Conservation (phyloP, 768 basidiomycete species). For the Boletellus emodensis region DNA sequence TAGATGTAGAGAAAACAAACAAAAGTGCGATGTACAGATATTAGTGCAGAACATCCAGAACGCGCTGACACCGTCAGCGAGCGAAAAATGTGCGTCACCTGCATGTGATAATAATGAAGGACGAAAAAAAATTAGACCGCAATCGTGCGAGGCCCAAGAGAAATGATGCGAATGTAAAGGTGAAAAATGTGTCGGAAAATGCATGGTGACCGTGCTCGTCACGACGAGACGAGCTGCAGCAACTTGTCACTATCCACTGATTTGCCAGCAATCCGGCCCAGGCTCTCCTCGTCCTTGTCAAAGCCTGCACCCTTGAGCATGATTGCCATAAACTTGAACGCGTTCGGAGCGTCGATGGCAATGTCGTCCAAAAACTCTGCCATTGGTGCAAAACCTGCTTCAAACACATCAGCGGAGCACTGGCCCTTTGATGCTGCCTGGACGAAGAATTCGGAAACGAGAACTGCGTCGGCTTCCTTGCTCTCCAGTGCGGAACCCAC, state of each 20-base stretch:
- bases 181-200: slow-evolving; percentile 7
- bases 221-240: slow-evolving; percentile 51
- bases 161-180: slow-evolving; percentile 11
- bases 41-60: slow-evolving; percentile 29
- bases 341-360: slow-evolving; percentile 86
- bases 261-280: slow-evolving; percentile 55
- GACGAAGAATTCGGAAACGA: slow-evolving; percentile 74
- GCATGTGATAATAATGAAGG: slow-evolving; percentile 5
- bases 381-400: slow-evolving; percentile 66
- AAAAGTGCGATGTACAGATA: slow-evolving; percentile 26
- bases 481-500: slow-evolving; percentile 71
- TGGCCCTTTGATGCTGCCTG: slow-evolving; percentile 57
- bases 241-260: slow-evolving; percentile 58
- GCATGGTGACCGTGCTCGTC: slow-evolving; percentile 11
- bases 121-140: slow-evolving; percentile 2
- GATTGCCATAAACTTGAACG: slow-evolving; percentile 68
- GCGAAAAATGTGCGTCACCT: slow-evolving; percentile 13
- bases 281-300: slow-evolving; percentile 52
- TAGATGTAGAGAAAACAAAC: slow-evolving; percentile 16
- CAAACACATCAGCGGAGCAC: slow-evolving; percentile 58
- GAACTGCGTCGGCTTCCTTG: slow-evolving; percentile 74
- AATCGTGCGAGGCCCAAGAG: slow-evolving; percentile 13
- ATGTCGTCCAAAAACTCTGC: slow-evolving; percentile 85
- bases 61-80: slow-evolving; percentile 24
- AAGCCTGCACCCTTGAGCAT: slow-evolving; percentile 70